Conservation (phyloP, 1,139 yeast genomes). For the Debaryomyces sp. region DNA sequence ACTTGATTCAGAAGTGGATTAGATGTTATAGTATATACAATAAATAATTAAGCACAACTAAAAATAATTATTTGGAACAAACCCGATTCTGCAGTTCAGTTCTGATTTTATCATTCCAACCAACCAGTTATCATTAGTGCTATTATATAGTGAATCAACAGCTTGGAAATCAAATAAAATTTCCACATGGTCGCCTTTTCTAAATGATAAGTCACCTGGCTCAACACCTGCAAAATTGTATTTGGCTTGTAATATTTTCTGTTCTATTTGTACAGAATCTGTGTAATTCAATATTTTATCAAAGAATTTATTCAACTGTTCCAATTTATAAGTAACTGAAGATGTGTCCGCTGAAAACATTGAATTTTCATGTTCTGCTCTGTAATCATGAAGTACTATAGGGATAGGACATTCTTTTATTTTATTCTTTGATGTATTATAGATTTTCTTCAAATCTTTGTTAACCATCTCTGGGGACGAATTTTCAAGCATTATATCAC, state of each 20-base stretch:
- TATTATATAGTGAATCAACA: constrained; percentile 24
- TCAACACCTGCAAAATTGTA: constrained; percentile 34
- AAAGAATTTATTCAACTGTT: constrained; percentile 28
- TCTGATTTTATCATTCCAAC: constrained; percentile 27
- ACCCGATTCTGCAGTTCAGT: constrained; percentile 33
- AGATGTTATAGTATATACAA: constrained; percentile 10
- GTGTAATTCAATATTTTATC: constrained; percentile 16
- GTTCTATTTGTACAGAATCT: constrained; percentile 11
- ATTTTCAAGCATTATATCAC: constrained; percentile 22
- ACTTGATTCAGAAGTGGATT: constrained; percentile 49
- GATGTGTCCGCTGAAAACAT: constrained; percentile 16
- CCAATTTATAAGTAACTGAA: constrained; percentile 30
- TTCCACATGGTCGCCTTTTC: constrained; percentile 37
- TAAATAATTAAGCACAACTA: constrained; percentile 7
- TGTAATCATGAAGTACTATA: background rate
- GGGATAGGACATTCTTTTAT: constrained; percentile 35
- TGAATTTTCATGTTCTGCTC: constrained; percentile 6
- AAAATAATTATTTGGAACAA: constrained; percentile 43
- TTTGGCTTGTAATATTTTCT: constrained; percentile 25
- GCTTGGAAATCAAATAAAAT: constrained; percentile 37
- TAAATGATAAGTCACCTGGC: constrained; percentile 46
- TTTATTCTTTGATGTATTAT: constrained; percentile 40
- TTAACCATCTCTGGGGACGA: constrained; percentile 22
- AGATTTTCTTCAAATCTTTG: constrained; percentile 29
- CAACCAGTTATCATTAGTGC: constrained; percentile 35